Evolutionary conservation across 148 eudicot genomes (phyloP).

Genomic region (Cornus florida): DNA sequence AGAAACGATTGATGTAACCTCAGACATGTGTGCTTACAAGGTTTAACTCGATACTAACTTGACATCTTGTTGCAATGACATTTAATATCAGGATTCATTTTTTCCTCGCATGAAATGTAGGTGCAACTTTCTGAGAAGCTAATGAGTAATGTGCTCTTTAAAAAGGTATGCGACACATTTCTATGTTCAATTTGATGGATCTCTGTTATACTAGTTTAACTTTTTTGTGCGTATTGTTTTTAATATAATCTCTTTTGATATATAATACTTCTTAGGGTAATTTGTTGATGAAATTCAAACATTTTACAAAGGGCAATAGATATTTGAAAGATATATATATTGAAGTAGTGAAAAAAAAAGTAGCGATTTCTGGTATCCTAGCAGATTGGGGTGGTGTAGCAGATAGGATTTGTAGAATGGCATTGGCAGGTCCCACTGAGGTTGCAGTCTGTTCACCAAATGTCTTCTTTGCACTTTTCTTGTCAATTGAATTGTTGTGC

Average conservation of each 20-base stretch:
- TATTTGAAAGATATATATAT: background rate
- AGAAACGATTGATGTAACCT: constrained; percentile 96
- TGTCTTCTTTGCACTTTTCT: too few species aligned
- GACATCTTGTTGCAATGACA: constrained; percentile 2
- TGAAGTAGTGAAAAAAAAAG: background rate
- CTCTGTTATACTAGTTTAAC: background rate
- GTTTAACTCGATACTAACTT: constrained; percentile 27
- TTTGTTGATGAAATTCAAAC: background rate
- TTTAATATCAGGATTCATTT: constrained; percentile 11
- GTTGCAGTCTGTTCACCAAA: too few species aligned
- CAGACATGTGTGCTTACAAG: constrained; percentile 98
- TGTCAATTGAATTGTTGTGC: too few species aligned
- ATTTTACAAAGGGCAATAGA: background rate
- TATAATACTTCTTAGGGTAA: background rate
- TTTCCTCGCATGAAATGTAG: constrained; percentile 30
- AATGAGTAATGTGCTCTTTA: constrained; percentile 91
- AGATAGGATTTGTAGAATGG: too few species aligned
- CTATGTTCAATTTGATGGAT: background rate
- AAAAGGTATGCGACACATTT: constrained; percentile 55
- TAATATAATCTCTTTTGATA: background rate
- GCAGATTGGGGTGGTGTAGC: too few species aligned
- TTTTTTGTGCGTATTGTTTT: background rate
- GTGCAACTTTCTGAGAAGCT: constrained; percentile 96
- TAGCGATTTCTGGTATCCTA: background rate
- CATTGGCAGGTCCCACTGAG: too few species aligned